A percentile compares a stretch with the other conserved stretches of the same genome.
These are phyloP conservation scores for Musa schizocarpa DNA, from an alignment of 176 grass and related monocot species.

Conservation along the genomic window DNA sequence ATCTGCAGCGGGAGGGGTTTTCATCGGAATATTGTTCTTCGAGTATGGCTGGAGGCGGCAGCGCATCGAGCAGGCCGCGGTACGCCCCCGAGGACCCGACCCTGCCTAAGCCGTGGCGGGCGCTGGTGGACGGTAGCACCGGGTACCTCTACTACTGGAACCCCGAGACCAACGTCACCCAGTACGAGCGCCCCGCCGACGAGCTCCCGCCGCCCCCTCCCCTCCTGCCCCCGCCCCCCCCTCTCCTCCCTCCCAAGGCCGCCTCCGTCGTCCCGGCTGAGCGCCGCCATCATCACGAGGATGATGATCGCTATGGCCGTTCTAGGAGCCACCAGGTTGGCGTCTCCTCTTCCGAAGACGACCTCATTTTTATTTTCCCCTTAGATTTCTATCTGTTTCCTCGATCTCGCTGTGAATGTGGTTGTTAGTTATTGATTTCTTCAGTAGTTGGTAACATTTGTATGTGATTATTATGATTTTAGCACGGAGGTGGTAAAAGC, in stretches of 20 bases:
- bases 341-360: neutral
- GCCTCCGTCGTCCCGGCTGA: neutral
- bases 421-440: neutral
- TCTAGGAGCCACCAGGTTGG: slow-evolving; percentile 27
- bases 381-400: too few relatives aligned
- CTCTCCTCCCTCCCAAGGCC: slow-evolving; percentile 23
- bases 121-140: slow-evolving; percentile 79
- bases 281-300: slow-evolving; percentile 47
- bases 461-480: slow-evolving; percentile 2
- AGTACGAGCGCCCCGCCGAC: slow-evolving; percentile 77
- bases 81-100: slow-evolving; percentile 90
- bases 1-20: neutral
- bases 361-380: neutral
- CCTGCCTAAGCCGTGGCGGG: slow-evolving; percentile 91
- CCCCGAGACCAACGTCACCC: slow-evolving; percentile 79
- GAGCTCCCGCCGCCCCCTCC: slow-evolving; percentile 50
- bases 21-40: neutral
- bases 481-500: slow-evolving; percentile 18
- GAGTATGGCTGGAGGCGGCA: slow-evolving; percentile 5
- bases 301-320: slow-evolving; percentile 12
- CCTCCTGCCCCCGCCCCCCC: slow-evolving; percentile 36
- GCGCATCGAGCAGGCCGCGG: slow-evolving; percentile 32
- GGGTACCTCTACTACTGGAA: slow-evolving; percentile 99
- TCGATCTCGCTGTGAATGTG: neutral
- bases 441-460: neutral